phyloP scores from a whole-genome alignment of 176 grass and related monocot genomes.

The Hordeum marinum region DNA sequence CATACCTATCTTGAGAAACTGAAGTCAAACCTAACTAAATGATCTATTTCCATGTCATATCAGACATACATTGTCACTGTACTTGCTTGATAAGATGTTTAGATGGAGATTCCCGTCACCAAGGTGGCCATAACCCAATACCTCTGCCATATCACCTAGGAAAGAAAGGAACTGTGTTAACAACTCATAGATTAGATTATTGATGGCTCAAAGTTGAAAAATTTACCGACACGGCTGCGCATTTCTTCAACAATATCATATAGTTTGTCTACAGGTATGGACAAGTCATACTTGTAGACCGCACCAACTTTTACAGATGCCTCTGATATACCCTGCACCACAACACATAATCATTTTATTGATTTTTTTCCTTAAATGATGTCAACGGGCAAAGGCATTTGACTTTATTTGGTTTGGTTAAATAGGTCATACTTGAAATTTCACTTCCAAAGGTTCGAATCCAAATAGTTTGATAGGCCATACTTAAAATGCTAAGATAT shows the following conservation, averaged over 20 bases:
- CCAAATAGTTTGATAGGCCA: neutral
- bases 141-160: constrained; percentile 56
- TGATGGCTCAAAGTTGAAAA: neutral
- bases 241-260: constrained; percentile 96
- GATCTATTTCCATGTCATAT: constrained; percentile 4
- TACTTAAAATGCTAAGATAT: neutral
- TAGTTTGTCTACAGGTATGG: constrained; percentile 70
- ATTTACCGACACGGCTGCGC: constrained; percentile 69
- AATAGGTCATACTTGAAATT: neutral
- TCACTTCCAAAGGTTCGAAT: neutral
- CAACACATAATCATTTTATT: neutral
- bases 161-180: constrained; percentile 21
- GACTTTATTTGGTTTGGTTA: neutral
- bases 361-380: neutral
- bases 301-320: constrained; percentile 84
- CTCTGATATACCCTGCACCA: constrained; percentile 81
- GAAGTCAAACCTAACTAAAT: constrained; percentile 25
- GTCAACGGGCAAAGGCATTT: neutral
- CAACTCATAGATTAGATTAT: neutral
- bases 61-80: constrained; percentile 60
- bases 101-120: constrained; percentile 95
- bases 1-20: neutral
- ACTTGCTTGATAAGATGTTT: constrained; percentile 74
- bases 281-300: constrained; percentile 95
- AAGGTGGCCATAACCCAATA: constrained; percentile 90